Evolutionary conservation across 345 rosid species (phyloP).

Genomic region (Reutealis trisperma): DNA sequence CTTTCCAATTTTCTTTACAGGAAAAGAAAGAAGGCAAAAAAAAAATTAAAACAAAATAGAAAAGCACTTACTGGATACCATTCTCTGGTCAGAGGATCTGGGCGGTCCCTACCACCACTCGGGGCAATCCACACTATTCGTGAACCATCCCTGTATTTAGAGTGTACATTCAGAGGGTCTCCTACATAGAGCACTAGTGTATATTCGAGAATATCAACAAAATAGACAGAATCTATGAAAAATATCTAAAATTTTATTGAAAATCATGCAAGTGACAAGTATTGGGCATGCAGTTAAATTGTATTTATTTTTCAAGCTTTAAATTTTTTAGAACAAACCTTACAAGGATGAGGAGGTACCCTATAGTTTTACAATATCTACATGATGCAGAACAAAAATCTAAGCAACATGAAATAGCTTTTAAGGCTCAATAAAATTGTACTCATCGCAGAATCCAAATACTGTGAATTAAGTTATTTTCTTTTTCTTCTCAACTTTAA

Average conservation of each 20-base stretch:
- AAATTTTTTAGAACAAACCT: no score
- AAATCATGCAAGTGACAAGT: not conserved
- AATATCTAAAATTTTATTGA: not conserved
- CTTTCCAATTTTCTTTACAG: not conserved
- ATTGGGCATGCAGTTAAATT: not conserved
- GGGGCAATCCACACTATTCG: conserved; percentile 93
- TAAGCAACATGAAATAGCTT: not conserved
- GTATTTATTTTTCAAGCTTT: no score
- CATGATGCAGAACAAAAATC: not conserved
- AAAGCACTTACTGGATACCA: conserved; percentile 75
- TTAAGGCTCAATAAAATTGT: not conserved
- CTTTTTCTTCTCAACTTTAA: not conserved
- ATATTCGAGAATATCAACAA: conserved; percentile 9
- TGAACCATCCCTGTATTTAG: conserved; percentile 69
- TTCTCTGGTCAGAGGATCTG: conserved; percentile 74
- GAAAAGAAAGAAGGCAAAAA: not conserved
- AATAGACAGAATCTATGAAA: not conserved
- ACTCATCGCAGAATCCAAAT: not conserved
- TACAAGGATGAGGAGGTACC: not conserved
- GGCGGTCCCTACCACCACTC: conserved; percentile 99
- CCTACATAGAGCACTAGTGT: not conserved
- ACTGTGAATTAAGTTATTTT: not conserved
- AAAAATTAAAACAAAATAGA: not conserved
- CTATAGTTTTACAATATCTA: not conserved
- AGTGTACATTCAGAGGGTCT: conserved; percentile 16